Base-by-base conservation (phyloP, 345 rosid species). In the Euphorbia peplus region DNA sequence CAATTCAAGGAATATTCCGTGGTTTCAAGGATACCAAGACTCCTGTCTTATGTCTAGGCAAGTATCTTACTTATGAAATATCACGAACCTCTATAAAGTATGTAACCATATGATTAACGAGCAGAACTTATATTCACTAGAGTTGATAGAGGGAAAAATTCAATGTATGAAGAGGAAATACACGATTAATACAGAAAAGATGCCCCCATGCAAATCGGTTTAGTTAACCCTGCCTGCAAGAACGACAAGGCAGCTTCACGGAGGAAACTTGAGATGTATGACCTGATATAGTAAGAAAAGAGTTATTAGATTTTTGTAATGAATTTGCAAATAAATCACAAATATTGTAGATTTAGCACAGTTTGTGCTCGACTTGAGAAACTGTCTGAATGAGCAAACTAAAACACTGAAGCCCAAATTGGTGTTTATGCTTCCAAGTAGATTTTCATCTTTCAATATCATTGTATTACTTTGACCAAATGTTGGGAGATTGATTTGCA, bases 11-110 rank as follows among this genome's bases (percentile, higher is more conserved):
- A 50, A 75, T 79, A 63, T 72, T 79, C 62, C 82, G 77, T 0
- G 82, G 82, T 19, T 79, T 75, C 63, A 79, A 75, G 71, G 82
- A 79, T 61, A 79, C 82, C 39, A 79, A 64, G 61, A 79, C 79
- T 60, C 77, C 82, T 44, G 77, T 79, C 56, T 41, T 75, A 50
- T 79, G 82, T 65, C 72, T 75, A 64, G 79, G 79, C 66, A 68
- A 75, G 76, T 19, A 5, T 25, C 47, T 66, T 1, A 18, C 58
- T 70, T 37, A 3, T 66, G 51, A 39, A 42, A 59, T 42, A 6
- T 32, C n/a, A n/a, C n/a, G n/a, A n/a, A n/a, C n/a, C n/a, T n/a
- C 37, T 32, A 32, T 32, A 32, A 32, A 32, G 37, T 32, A 32
- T 32, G 37, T 32, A 63, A 76, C 24, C 44, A 4, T 15, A 28